Percentiles rank a stretch among this genome's conserved stretches.
Conservation (phyloP, 371 early-diverging fungal genomes). For the Lichtheimia ornata region DNA sequence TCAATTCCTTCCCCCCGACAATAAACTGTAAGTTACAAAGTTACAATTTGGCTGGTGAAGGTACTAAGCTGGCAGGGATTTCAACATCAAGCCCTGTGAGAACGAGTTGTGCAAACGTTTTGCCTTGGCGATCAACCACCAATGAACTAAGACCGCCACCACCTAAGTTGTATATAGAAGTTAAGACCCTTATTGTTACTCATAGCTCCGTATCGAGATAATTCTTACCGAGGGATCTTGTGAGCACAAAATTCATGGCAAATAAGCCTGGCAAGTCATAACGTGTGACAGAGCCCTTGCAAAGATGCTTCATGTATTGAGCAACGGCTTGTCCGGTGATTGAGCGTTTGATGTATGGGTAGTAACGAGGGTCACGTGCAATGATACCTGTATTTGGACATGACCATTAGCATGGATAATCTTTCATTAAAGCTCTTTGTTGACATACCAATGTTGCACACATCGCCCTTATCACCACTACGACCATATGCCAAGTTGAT, state of each 20-base stretch:
- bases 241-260: slow-evolving; percentile 76
- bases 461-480: slow-evolving; percentile 80
- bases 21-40: slow-evolving; percentile 1
- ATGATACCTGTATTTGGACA: slow-evolving; percentile 35
- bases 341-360: slow-evolving; percentile 50
- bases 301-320: slow-evolving; percentile 66
- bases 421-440: no score
- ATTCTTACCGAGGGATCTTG: slow-evolving; percentile 56
- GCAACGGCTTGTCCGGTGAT: slow-evolving; percentile 49
- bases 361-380: slow-evolving; percentile 61
- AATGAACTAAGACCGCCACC: slow-evolving; percentile 75
- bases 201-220: background rate
- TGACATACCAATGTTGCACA: slow-evolving; percentile 60
- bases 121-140: slow-evolving; percentile 74
- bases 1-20: background rate
- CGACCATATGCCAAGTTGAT: slow-evolving; percentile 70
- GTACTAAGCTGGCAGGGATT: slow-evolving; percentile 54
- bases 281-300: slow-evolving; percentile 62
- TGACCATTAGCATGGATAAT: no score
- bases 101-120: slow-evolving; percentile 73
- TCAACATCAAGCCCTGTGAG: slow-evolving; percentile 59
- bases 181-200: background rate
- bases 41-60: slow-evolving; percentile 42
- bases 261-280: slow-evolving; percentile 66
- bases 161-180: slow-evolving; percentile 24